These are phyloP conservation scores for Limtongozyma cylindracea DNA, from an alignment of 805 yeast genomes.

Conservation along the genomic window DNA sequence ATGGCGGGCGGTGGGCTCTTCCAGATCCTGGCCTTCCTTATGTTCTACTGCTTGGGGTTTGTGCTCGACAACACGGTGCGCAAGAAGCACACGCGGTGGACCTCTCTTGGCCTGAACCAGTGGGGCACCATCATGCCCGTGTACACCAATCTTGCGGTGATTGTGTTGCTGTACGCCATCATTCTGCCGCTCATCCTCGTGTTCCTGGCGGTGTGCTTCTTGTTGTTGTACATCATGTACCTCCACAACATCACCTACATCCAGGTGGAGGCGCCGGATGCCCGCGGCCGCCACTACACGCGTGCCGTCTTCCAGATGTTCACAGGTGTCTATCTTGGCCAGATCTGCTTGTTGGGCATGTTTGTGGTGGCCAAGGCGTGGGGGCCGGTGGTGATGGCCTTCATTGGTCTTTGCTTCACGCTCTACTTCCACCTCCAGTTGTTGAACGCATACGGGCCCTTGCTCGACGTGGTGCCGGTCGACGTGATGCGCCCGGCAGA, in stretches of 20 bases:
- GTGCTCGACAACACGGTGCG: slow-evolving; percentile 39
- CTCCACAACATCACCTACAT: slow-evolving; percentile 58
- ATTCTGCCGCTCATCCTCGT: slow-evolving; percentile 66
- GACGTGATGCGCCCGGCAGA: slow-evolving; percentile 60
- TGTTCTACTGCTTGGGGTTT: slow-evolving; percentile 31
- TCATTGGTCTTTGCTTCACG: slow-evolving; percentile 36
- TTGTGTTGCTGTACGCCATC: slow-evolving; percentile 38
- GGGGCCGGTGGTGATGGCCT: slow-evolving; percentile 76
- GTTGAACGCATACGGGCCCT: slow-evolving; percentile 31
- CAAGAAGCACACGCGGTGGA: slow-evolving; percentile 38
- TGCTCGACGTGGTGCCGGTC: slow-evolving; percentile 33
- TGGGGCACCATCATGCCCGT: slow-evolving; percentile 72
- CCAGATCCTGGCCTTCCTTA: slow-evolving; percentile 30
- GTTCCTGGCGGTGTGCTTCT: slow-evolving; percentile 50
- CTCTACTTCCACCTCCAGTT: slow-evolving; percentile 43
- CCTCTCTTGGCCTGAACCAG: slow-evolving; percentile 19
- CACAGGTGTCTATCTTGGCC: slow-evolving; percentile 73
- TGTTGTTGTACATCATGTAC: slow-evolving; percentile 51
- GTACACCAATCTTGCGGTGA: slow-evolving; percentile 45
- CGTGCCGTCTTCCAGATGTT: slow-evolving; percentile 74
- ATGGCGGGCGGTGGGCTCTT: slow-evolving; percentile 38
- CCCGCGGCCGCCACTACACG: slow-evolving; percentile 68
- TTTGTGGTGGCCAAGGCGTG: slow-evolving; percentile 82
- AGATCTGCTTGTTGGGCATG: slow-evolving; percentile 64
- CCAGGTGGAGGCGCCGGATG: slow-evolving; percentile 37